phyloP scores from a whole-genome alignment of 148 eudicot species.

The Gaultheria prostrata region DNA sequence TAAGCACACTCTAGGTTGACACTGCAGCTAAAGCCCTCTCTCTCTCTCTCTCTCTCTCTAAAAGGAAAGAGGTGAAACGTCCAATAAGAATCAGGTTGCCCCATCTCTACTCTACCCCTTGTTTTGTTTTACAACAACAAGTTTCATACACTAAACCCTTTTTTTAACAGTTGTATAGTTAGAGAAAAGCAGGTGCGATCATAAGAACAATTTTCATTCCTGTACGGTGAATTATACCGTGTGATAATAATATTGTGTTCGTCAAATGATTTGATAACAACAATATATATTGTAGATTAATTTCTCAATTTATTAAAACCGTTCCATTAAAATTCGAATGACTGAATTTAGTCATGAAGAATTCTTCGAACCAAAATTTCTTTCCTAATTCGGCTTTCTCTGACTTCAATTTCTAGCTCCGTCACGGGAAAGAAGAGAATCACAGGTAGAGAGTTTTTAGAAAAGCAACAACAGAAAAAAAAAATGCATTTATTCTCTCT shows the following conservation, averaged over 20 bases:
- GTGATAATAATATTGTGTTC: no score
- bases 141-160: neutral
- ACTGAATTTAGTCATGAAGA: no score
- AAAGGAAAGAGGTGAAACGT: slow-evolving; percentile 33
- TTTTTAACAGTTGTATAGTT: neutral
- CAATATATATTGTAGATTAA: no score
- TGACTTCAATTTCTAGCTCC: no score
- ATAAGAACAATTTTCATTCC: no score
- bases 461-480: slow-evolving; percentile 5
- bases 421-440: neutral
- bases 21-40: slow-evolving; percentile 31
- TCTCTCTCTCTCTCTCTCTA: slow-evolving; percentile 4
- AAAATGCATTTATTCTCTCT: slow-evolving; percentile 3
- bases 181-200: no score
- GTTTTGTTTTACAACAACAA: neutral
- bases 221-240: no score
- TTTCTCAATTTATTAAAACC: no score
- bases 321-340: no score
- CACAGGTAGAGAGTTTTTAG: neutral
- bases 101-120: slow-evolving; percentile 35
- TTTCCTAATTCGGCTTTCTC: no score
- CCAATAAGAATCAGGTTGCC: slow-evolving; percentile 35
- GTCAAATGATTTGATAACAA: no score
- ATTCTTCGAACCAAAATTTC: no score
- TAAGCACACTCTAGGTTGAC: slow-evolving; percentile 56